Evolutionary conservation across 2,329 filamentous ascomycete genomes (phyloP).

Genomic region (Aureobasidium sp.): DNA sequence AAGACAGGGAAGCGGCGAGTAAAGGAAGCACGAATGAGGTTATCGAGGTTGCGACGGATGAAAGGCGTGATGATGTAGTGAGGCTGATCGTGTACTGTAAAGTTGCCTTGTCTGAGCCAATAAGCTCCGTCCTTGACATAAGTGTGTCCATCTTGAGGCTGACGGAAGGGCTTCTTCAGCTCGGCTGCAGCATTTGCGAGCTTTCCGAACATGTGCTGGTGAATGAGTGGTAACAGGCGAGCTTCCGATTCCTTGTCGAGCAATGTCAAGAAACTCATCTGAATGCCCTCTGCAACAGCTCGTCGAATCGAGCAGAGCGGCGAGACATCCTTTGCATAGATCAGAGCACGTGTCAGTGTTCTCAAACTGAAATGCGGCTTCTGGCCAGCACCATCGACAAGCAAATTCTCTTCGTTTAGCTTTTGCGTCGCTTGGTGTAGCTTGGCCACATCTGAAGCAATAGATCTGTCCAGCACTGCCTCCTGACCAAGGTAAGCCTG

Average conservation of each 20-base stretch:
- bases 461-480: slow-evolving; percentile 62
- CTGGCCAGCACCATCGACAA: slow-evolving; percentile 93
- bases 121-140: slow-evolving; percentile 57
- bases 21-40: slow-evolving; percentile 86
- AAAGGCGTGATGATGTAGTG: slow-evolving; percentile 98
- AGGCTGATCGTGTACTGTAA: slow-evolving; percentile 60
- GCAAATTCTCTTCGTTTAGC: slow-evolving; percentile 69
- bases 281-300: slow-evolving; percentile 89
- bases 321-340: slow-evolving; percentile 79
- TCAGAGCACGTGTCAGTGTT: slow-evolving; percentile 82
- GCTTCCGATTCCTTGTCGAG: slow-evolving; percentile 76
- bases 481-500: slow-evolving; percentile 72
- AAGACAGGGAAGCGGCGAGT: slow-evolving; percentile 88
- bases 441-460: slow-evolving; percentile 72
- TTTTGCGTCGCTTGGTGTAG: slow-evolving; percentile 85
- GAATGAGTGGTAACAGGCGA: slow-evolving; percentile 70
- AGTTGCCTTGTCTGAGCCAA: slow-evolving; percentile 74
- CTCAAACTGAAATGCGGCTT: slow-evolving; percentile 95
- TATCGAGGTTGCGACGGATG: slow-evolving; percentile 88
- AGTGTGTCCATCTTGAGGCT: slow-evolving; percentile 65
- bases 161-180: slow-evolving; percentile 68
- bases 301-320: slow-evolving; percentile 77
- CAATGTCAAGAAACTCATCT: slow-evolving; percentile 94
- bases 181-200: slow-evolving; percentile 64
- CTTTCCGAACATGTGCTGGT: slow-evolving; percentile 68